Percentiles rank a stretch among this genome's conserved stretches.
Evolutionary conservation across 257 asterid genomes (phyloP).

Genomic region (Ilex asprella): DNA sequence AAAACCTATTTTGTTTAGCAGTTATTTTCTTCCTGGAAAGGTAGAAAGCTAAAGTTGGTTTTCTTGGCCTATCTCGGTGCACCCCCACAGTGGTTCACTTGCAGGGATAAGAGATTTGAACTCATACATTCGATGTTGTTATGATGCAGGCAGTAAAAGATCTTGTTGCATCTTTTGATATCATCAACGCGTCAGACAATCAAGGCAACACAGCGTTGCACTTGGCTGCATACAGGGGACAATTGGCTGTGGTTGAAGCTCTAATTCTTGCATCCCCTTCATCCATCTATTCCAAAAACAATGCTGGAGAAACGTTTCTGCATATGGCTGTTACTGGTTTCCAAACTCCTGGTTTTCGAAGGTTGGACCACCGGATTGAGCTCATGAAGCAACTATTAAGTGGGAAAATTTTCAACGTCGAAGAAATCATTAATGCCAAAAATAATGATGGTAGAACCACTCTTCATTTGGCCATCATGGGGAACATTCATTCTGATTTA

Average conservation of each 20-base stretch:
- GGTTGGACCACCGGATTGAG: conserved; percentile 68
- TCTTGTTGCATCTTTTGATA: conserved; percentile 37
- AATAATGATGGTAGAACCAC: conserved; percentile 63
- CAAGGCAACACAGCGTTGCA: conserved; percentile 83
- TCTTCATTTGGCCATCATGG: conserved; percentile 70
- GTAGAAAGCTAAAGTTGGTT: no score
- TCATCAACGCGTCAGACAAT: conserved; percentile 58
- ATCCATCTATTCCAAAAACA: conserved; percentile 37
- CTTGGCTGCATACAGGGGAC: conserved; percentile 85
- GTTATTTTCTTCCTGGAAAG: no score
- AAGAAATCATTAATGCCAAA: conserved; percentile 43
- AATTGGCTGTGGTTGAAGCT: conserved; percentile 68
- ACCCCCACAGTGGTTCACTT: no score
- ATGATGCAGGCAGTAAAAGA: conserved; percentile 59
- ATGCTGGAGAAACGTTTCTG: conserved; percentile 68
- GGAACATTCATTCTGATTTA: conserved; percentile 71
- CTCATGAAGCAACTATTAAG: conserved; percentile 58
- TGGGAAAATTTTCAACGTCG: conserved; percentile 40
- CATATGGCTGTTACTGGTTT: conserved; percentile 78
- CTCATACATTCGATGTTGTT: background rate
- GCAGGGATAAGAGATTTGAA: background rate
- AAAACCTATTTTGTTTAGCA: no score
- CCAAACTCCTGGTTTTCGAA: conserved; percentile 76
- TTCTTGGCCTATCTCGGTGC: no score
- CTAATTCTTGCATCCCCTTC: conserved; percentile 60